These are phyloP conservation scores for Coniochaeta sp. DNA, from an alignment of 2,329 filamentous ascomycete species.

Conservation along the genomic window DNA sequence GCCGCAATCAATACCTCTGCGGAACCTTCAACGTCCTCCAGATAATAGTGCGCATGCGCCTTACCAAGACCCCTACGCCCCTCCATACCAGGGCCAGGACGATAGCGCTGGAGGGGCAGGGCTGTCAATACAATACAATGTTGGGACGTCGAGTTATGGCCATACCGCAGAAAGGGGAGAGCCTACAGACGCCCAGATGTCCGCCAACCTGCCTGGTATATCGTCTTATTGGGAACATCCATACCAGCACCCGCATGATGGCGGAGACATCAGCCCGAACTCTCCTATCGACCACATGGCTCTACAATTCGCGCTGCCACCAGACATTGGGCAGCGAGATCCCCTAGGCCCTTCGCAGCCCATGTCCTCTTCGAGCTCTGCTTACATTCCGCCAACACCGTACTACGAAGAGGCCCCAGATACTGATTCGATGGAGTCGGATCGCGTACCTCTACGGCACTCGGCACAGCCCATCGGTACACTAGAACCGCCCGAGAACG, in stretches of 20 bases:
- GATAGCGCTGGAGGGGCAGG: conserved; percentile 3
- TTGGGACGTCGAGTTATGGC: neutral
- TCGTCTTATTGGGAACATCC: conserved; percentile 48
- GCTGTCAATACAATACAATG: neutral
- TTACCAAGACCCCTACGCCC: neutral
- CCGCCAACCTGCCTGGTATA: conserved; percentile 32
- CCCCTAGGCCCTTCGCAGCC: conserved; percentile 16
- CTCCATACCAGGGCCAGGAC: neutral
- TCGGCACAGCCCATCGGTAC: conserved; percentile 47
- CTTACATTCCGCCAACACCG: conserved; percentile 23
- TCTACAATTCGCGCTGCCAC: conserved; percentile 47
- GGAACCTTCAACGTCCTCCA: conserved; percentile 41
- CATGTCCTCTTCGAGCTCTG: conserved; percentile 12
- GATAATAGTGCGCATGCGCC: conserved; percentile 16
- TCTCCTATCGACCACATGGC: conserved; percentile 48
- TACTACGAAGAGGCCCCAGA: conserved; percentile 34
- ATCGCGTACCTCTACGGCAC: conserved; percentile 50
- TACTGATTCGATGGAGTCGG: conserved; percentile 44
- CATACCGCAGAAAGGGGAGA: neutral
- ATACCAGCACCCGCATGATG: conserved; percentile 29
- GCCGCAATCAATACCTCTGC: conserved; percentile 64
- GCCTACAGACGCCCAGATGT: conserved; percentile 19
- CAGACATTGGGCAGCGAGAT: conserved; percentile 33
- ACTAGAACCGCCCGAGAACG: conserved; percentile 29
- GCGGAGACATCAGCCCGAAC: conserved; percentile 25